A percentile compares a stretch with the other conserved stretches of the same genome.
phyloP scores from a whole-genome alignment of 1,284 basidiomycete genomes.

The Apiotrichum sp. region DNA sequence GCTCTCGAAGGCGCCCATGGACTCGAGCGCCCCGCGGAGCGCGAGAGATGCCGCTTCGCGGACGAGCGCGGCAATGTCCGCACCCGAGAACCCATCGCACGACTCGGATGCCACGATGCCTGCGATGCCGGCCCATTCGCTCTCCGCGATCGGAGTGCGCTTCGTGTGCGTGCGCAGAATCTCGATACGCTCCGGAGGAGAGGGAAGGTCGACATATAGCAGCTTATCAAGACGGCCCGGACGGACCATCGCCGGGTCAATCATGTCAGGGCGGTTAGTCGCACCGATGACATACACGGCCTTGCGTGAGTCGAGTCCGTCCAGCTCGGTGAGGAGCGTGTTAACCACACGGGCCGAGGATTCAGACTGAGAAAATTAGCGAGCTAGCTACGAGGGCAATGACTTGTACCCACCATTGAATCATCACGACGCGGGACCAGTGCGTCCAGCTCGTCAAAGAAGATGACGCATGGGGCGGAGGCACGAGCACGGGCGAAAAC shows the following conservation, averaged over 20 bases:
- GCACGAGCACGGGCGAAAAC: constrained; percentile 98
- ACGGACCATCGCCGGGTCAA: constrained; percentile 96
- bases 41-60: constrained; percentile 85
- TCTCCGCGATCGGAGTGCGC: constrained; percentile 63
- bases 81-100: constrained; percentile 83
- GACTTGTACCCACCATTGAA: constrained; percentile 58
- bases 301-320: constrained; percentile 84
- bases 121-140: constrained; percentile 37
- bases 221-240: constrained; percentile 94
- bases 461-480: constrained; percentile 96
- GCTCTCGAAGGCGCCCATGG: constrained; percentile 55
- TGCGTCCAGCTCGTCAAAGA: constrained; percentile 98
- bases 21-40: constrained; percentile 63
- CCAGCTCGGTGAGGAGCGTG: constrained; percentile 91
- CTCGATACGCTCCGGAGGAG: constrained; percentile 69
- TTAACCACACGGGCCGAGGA: constrained; percentile 96
- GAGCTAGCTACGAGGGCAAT: not conserved
- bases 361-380: constrained; percentile 61
- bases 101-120: constrained; percentile 46
- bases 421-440: constrained; percentile 92
- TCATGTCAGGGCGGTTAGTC: constrained; percentile 98
- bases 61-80: constrained; percentile 78
- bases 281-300: constrained; percentile 94
- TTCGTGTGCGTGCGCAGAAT: constrained; percentile 69
- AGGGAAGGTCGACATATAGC: constrained; percentile 89